Conservation (phyloP, 2,329 filamentous ascomycete species). For the Colletotrichum sidae region DNA sequence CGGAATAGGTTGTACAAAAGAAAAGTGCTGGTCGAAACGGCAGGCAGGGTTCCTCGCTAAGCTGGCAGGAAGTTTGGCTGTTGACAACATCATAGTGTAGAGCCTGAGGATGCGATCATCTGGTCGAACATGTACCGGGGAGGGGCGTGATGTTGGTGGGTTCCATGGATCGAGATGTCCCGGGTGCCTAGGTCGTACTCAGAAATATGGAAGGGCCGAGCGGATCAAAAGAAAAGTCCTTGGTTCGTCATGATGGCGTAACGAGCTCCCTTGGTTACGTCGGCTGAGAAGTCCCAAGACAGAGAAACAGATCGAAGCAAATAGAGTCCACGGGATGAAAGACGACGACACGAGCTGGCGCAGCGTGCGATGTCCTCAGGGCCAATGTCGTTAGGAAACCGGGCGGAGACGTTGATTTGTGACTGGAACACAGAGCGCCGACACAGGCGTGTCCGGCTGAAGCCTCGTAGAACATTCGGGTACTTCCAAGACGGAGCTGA, state of each 20-base stretch:
- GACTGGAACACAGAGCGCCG: background rate
- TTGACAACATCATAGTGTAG: too few species aligned
- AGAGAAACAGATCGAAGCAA: constrained; percentile 21
- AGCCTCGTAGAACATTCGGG: constrained; percentile 1
- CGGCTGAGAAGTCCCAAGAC: background rate
- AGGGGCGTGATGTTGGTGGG: too few species aligned
- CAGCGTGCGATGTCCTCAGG: background rate
- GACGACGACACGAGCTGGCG: constrained; percentile 3
- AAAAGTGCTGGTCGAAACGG: too few species aligned
- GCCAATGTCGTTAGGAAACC: background rate
- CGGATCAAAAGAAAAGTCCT: constrained; percentile 8
- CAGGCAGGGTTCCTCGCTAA: too few species aligned
- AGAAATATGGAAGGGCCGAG: background rate
- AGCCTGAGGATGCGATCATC: too few species aligned
- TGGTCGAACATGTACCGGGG: too few species aligned
- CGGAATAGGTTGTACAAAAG: too few species aligned
- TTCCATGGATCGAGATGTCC: background rate
- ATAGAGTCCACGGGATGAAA: constrained; percentile 35
- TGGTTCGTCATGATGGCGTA: background rate
- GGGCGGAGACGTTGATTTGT: constrained; percentile 20
- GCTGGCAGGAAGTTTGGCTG: too few species aligned
- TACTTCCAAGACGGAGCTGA: constrained; percentile 28
- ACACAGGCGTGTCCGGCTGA: constrained; percentile 1
- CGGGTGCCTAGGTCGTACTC: constrained; percentile 1
- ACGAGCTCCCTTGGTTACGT: background rate